Evolutionary conservation across 108 stramenopile species (phyloP).

Genomic region (Pseudonitzschia pungens): DNA sequence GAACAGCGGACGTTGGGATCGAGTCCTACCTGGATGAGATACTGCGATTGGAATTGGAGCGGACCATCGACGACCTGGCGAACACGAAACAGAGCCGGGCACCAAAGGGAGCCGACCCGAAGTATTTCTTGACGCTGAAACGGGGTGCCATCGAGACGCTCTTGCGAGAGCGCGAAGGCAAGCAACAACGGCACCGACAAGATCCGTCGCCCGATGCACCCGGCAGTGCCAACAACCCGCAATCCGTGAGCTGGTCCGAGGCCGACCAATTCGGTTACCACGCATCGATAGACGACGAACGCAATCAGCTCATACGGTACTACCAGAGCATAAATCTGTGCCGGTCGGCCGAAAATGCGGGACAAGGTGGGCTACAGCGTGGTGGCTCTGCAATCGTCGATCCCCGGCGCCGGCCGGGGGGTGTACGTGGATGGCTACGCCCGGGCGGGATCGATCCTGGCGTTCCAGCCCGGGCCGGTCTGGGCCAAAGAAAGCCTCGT

Average conservation of each 20-base stretch:
- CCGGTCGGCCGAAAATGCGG: constrained; percentile 52
- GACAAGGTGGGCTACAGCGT: constrained; percentile 48
- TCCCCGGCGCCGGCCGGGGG: constrained; percentile 77
- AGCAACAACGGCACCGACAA: neutral
- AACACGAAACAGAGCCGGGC: constrained; percentile 18
- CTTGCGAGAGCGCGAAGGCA: constrained; percentile 26
- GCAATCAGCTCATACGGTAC: constrained; percentile 57
- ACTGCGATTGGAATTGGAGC: constrained; percentile 24
- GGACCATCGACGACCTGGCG: constrained; percentile 14
- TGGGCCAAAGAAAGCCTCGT: constrained; percentile 78
- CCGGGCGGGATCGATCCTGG: constrained; percentile 67
- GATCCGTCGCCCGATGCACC: neutral
- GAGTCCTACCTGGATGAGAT: constrained; percentile 21
- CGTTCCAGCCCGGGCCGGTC: constrained; percentile 79
- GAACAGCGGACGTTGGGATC: constrained; percentile 1
- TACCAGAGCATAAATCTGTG: constrained; percentile 73
- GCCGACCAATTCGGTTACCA: constrained; percentile 40
- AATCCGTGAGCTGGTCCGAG: constrained; percentile 22
- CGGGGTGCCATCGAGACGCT: constrained; percentile 53
- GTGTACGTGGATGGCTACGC: constrained; percentile 84
- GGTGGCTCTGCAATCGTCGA: constrained; percentile 58
- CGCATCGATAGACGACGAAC: constrained; percentile 27
- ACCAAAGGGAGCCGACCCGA: constrained; percentile 29
- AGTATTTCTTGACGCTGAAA: constrained; percentile 53
- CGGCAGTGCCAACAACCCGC: neutral